Conservation (phyloP, 495 filamentous ascomycete species). For the Penicillium herquei region DNA sequence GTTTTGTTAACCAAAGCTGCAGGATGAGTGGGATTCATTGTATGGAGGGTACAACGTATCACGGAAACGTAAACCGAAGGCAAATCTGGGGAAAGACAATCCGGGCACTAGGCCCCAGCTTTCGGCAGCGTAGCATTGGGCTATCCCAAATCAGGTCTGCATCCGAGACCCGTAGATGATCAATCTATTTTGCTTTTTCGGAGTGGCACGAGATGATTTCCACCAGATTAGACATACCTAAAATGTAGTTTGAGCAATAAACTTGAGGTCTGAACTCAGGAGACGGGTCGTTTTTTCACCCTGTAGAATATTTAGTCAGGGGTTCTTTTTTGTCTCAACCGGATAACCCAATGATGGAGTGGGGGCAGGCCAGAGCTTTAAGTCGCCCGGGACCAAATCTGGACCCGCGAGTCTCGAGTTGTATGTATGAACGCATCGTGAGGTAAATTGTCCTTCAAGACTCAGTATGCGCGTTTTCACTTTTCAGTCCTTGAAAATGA, state of each 20-base stretch:
- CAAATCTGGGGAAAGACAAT: constrained; percentile 19
- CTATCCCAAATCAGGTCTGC: constrained; percentile 11
- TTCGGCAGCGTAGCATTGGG: constrained; percentile 10
- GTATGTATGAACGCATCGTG: too few relatives aligned
- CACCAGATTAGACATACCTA: background rate
- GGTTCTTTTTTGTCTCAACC: too few relatives aligned
- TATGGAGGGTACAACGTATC: background rate
- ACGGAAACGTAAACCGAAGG: constrained; percentile 4
- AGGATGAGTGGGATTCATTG: background rate
- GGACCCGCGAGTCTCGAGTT: too few relatives aligned
- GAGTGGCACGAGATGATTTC: constrained; percentile 5
- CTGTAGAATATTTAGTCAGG: background rate
- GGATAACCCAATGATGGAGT: background rate
- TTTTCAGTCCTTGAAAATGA: too few relatives aligned
- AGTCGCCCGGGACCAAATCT: too few relatives aligned
- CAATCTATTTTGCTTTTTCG: constrained; percentile 5
- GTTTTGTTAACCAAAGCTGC: background rate
- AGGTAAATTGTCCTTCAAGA: too few relatives aligned
- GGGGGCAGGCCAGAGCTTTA: too few relatives aligned
- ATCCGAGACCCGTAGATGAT: constrained; percentile 1
- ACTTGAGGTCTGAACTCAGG: background rate
- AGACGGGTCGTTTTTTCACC: background rate
- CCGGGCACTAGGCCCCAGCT: background rate
- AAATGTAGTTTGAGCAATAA: background rate
- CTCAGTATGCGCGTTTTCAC: too few relatives aligned